These are phyloP conservation scores for Coemansia interrupta DNA, from an alignment of 192 early-diverging fungal species.

Conservation along the genomic window DNA sequence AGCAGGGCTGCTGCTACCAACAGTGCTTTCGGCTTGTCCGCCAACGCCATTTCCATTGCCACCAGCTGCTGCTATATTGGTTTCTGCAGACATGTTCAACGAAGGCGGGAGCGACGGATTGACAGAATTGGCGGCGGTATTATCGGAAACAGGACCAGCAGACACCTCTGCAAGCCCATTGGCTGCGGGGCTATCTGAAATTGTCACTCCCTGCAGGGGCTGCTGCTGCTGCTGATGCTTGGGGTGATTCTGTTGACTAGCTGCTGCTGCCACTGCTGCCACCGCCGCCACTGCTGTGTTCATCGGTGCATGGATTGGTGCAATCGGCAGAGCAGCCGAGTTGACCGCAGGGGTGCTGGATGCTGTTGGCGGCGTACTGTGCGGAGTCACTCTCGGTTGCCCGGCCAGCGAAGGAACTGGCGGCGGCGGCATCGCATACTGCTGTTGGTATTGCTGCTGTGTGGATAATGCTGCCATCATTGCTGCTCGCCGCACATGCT, in stretches of 20 bases:
- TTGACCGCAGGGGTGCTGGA: constrained; percentile 23
- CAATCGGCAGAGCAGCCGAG: constrained; percentile 2
- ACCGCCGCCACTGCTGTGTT: not conserved
- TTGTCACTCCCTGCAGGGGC: constrained; percentile 6
- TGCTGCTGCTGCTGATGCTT: not conserved
- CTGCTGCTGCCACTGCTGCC: too few relatives aligned
- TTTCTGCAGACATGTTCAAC: too few relatives aligned
- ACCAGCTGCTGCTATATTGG: not conserved
- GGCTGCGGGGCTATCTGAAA: constrained; percentile 7
- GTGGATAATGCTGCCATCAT: too few relatives aligned
- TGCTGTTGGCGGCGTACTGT: constrained; percentile 16
- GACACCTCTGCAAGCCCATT: not conserved
- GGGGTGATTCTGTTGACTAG: not conserved
- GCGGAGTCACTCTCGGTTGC: not conserved
- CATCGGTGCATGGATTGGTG: not conserved
- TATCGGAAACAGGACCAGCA: not conserved
- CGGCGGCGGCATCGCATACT: not conserved
- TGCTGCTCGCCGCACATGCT: too few relatives aligned
- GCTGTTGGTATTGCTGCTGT: constrained; percentile 15
- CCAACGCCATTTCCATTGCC: constrained; percentile 5
- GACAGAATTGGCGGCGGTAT: not conserved
- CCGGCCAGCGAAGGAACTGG: not conserved
- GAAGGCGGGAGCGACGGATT: too few relatives aligned
- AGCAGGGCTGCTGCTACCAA: constrained; percentile 31
- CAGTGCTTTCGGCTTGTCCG: constrained; percentile 1